Evolutionary conservation across 345 rosid species (phyloP).

Genomic region (Salix caprea): DNA sequence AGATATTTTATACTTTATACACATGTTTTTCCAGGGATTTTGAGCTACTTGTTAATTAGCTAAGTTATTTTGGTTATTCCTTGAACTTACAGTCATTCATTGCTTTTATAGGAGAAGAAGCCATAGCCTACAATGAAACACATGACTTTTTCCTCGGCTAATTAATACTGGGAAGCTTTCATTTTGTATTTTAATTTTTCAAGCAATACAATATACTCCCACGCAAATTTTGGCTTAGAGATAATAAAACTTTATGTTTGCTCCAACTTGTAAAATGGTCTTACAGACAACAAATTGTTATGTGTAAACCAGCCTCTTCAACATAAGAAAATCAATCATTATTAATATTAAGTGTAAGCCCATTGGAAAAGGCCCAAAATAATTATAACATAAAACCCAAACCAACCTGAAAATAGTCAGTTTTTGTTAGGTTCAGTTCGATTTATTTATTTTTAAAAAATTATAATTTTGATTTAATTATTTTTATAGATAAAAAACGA

Average conservation of each 20-base stretch:
- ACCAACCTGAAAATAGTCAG: too few species aligned
- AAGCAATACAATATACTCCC: not conserved
- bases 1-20: too few species aligned
- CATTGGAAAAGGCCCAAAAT: too few species aligned
- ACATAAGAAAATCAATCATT: not conserved
- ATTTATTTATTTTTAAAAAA: too few species aligned
- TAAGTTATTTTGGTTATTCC: not conserved
- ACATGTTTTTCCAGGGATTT: not conserved
- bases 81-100: not conserved
- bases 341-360: too few species aligned
- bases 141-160: not conserved
- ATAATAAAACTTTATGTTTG: constrained; percentile 6
- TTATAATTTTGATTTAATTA: too few species aligned
- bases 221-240: constrained; percentile 8
- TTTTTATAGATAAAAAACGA: too few species aligned
- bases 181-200: constrained; percentile 4
- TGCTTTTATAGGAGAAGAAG: constrained; percentile 43
- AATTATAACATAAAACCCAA: too few species aligned
- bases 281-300: not conserved
- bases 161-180: not conserved
- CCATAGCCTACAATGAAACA: constrained; percentile 19
- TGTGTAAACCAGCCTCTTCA: not conserved
- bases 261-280: constrained; percentile 18
- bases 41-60: not conserved
- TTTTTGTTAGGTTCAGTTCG: too few species aligned